These are phyloP conservation scores for Saccharomyces mikatae DNA, from an alignment of 805 yeast species.

Conservation along the genomic window DNA sequence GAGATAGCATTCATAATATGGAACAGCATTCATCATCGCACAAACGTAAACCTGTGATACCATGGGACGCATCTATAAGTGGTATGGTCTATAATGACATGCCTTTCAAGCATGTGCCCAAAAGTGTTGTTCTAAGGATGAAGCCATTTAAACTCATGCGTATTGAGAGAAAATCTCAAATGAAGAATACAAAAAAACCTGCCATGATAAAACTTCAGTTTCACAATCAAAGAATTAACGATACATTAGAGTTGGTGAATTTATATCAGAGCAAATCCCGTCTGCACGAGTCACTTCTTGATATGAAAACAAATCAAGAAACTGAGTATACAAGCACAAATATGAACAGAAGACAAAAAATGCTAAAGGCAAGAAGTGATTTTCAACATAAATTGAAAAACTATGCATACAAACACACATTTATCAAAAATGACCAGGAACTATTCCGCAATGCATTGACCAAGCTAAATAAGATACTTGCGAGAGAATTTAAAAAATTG, in stretches of 20 bases:
- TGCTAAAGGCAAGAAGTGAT: conserved; percentile 7
- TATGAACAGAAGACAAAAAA: background rate
- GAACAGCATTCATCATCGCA: conserved; percentile 1
- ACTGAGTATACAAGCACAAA: background rate
- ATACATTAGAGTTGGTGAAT: conserved; percentile 22
- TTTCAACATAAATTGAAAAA: conserved; percentile 13
- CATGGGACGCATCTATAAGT: conserved; percentile 35
- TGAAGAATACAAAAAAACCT: conserved; percentile 61
- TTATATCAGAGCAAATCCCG: conserved; percentile 11
- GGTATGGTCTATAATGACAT: conserved; percentile 31
- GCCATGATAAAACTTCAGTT: conserved; percentile 40
- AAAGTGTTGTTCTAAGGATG: conserved; percentile 29
- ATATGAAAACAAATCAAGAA: conserved; percentile 1
- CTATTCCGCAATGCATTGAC: conserved; percentile 15
- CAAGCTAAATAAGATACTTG: conserved; percentile 15
- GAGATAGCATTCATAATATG: background rate
- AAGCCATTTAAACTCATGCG: conserved; percentile 39
- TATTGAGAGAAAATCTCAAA: conserved; percentile 66
- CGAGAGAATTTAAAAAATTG: conserved; percentile 18
- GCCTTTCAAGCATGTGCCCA: conserved; percentile 32
- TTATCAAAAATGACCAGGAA: conserved; percentile 23
- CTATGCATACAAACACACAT: conserved; percentile 18
- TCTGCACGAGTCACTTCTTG: conserved; percentile 2
- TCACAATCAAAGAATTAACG: conserved; percentile 28
- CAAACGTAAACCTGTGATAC: conserved; percentile 25